Conservation (phyloP, 106 monocot species). For the Alisma plantagoaquatica region DNA sequence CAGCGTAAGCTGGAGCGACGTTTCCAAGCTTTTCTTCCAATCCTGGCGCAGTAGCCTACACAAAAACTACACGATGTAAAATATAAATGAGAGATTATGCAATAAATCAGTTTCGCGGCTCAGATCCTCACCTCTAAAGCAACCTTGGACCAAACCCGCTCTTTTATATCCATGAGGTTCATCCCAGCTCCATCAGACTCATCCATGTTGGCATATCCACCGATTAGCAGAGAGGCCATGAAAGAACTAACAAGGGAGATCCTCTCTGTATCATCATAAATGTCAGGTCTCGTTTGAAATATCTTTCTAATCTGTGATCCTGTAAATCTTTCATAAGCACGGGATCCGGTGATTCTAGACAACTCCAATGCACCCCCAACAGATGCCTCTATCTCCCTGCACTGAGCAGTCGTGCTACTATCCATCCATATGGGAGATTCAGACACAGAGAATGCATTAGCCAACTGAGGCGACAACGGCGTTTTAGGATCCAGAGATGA, state of each 20-base stretch:
- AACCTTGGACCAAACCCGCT: conserved; percentile 62
- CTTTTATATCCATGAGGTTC: conserved; percentile 93
- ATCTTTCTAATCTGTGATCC: conserved; percentile 88
- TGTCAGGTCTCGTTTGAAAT: conserved; percentile 34
- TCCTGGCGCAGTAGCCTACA: conserved; percentile 79
- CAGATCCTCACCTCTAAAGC: conserved; percentile 69
- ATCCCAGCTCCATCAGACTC: conserved; percentile 94
- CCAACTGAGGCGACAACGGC: conserved; percentile 44
- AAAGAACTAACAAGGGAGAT: conserved; percentile 96
- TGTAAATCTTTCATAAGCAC: conserved; percentile 80
- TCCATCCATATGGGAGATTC: conserved; percentile 99
- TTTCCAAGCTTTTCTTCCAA: conserved; percentile 88
- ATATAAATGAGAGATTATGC: too few species aligned
- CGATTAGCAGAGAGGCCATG: conserved; percentile 77
- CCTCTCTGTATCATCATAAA: conserved; percentile 83
- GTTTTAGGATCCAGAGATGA: conserved; percentile 48
- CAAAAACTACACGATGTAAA: too few species aligned
- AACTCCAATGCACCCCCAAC: conserved; percentile 76
- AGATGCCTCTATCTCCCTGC: conserved; percentile 81
- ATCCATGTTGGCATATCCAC: conserved; percentile 74
- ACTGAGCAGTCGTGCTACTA: conserved; percentile 75
- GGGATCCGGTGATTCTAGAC: conserved; percentile 80
- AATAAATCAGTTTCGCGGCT: too few species aligned
- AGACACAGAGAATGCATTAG: conserved; percentile 54
- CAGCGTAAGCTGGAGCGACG: conserved; percentile 73